Percentiles rank a stretch among this genome's conserved stretches.
Conservation (phyloP, 2,329 filamentous ascomycete species). For the Fusarium temperatum region DNA sequence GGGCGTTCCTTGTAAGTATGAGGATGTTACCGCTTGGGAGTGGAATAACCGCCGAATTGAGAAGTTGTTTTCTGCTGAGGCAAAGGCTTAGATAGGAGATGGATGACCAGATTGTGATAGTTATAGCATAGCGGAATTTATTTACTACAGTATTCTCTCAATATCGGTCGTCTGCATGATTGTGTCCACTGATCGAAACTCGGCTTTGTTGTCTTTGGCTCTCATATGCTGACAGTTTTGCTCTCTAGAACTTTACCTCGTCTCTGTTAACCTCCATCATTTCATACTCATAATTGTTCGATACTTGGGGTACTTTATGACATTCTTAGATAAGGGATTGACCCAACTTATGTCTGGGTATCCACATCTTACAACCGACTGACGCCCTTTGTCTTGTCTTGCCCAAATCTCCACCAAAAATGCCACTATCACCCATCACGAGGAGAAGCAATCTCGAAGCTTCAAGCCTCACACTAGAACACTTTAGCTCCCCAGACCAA, state of each 20-base stretch:
- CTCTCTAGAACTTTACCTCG: too few relatives aligned
- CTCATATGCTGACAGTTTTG: background rate
- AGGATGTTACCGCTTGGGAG: conserved; percentile 48
- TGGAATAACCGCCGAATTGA: conserved; percentile 43
- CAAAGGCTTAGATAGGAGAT: background rate
- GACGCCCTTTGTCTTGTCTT: conserved; percentile 18
- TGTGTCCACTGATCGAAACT: background rate
- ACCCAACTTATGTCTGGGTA: background rate
- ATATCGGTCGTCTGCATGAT: accelerated
- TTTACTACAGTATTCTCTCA: background rate
- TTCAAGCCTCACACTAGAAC: conserved; percentile 1
- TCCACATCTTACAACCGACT: background rate
- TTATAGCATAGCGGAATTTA: conserved; percentile 8
- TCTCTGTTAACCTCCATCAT: background rate
- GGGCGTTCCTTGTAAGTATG: conserved; percentile 39
- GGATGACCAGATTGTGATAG: background rate
- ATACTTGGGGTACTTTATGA: accelerated
- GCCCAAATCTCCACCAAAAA: background rate
- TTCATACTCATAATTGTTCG: accelerated
- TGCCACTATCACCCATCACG: background rate
- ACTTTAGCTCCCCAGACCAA: background rate
- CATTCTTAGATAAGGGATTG: accelerated
- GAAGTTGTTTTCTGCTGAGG: conserved; percentile 28
- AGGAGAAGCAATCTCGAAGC: conserved; percentile 11
- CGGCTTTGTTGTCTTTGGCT: background rate